phyloP scores from a whole-genome alignment of 2,329 filamentous ascomycete genomes.

The Thelonectria discophora region DNA sequence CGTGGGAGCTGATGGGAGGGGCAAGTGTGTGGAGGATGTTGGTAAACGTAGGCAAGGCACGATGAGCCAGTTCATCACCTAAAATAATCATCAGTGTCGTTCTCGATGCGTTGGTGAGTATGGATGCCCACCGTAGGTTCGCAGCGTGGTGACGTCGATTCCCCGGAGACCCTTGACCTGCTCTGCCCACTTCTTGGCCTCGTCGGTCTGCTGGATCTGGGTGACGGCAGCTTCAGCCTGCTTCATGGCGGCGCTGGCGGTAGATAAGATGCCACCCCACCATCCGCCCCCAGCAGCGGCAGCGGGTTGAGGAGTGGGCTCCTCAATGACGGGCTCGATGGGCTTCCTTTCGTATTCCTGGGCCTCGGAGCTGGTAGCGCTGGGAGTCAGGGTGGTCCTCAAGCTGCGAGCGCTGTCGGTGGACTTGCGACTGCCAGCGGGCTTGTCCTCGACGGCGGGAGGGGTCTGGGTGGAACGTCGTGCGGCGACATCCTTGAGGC shows the following conservation, averaged over 20 bases:
- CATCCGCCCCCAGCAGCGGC: slow-evolving; percentile 81
- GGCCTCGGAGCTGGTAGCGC: slow-evolving; percentile 69
- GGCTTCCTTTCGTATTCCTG: slow-evolving; percentile 66
- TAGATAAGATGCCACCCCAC: slow-evolving; percentile 89
- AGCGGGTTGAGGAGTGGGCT: slow-evolving; percentile 38
- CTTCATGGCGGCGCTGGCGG: slow-evolving; percentile 86
- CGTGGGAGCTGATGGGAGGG: slow-evolving; percentile 95
- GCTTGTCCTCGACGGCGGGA: slow-evolving; percentile 71
- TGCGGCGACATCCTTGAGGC: slow-evolving; percentile 64
- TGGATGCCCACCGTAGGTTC: slow-evolving; percentile 50
- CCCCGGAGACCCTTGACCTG: slow-evolving; percentile 76
- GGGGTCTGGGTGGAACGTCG: slow-evolving; percentile 59
- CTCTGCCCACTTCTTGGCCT: slow-evolving; percentile 95
- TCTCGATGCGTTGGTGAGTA: neutral
- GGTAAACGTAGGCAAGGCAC: slow-evolving; percentile 93
- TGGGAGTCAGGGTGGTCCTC: slow-evolving; percentile 76
- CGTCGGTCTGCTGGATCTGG: slow-evolving; percentile 95
- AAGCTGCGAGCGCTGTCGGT: slow-evolving; percentile 78
- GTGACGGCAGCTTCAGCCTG: slow-evolving; percentile 93
- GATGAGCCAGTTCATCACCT: slow-evolving; percentile 88
- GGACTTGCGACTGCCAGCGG: slow-evolving; percentile 69
- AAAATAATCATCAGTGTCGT: slow-evolving; percentile 16
- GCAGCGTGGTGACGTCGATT: slow-evolving; percentile 78
- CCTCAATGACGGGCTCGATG: slow-evolving; percentile 53
- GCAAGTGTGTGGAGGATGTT: slow-evolving; percentile 94